phyloP scores from a whole-genome alignment of 257 asterid genomes.

The Penstemon davidsonii region DNA sequence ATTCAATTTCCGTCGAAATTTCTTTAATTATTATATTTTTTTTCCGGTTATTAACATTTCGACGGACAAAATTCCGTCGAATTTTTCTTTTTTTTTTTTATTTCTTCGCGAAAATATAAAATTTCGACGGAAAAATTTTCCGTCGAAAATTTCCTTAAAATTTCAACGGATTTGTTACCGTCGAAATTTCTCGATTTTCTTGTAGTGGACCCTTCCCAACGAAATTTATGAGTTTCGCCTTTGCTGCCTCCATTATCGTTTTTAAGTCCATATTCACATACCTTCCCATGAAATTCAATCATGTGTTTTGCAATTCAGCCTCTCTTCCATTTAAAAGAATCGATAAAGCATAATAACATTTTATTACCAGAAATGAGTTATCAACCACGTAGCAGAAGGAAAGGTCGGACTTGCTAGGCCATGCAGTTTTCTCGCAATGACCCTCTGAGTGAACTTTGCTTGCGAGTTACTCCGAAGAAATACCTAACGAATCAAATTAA shows the following conservation, averaged over 20 bases:
- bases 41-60: too few species aligned
- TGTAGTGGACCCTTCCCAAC: conserved; percentile 37
- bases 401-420: conserved; percentile 92
- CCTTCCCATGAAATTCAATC: conserved; percentile 70
- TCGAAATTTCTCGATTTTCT: too few species aligned
- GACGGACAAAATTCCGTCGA: too few species aligned
- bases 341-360: background rate
- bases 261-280: conserved; percentile 71
- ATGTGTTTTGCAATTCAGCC: background rate
- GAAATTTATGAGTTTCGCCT: conserved; percentile 62
- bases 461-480: conserved; percentile 82
- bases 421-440: conserved; percentile 87
- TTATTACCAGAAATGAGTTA: conserved; percentile 91
- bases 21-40: too few species aligned
- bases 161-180: too few species aligned
- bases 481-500: conserved; percentile 55
- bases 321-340: background rate
- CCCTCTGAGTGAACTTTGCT: conserved; percentile 84
- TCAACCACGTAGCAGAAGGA: conserved; percentile 82
- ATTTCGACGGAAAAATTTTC: too few species aligned
- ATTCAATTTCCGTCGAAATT: too few species aligned
- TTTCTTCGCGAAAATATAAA: too few species aligned
- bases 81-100: too few species aligned
- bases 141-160: too few species aligned
- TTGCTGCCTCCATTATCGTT: conserved; percentile 82